These are phyloP conservation scores for Magnusiomyces suaveolens DNA, from an alignment of 1,139 yeast genomes.

Conservation along the genomic window DNA sequence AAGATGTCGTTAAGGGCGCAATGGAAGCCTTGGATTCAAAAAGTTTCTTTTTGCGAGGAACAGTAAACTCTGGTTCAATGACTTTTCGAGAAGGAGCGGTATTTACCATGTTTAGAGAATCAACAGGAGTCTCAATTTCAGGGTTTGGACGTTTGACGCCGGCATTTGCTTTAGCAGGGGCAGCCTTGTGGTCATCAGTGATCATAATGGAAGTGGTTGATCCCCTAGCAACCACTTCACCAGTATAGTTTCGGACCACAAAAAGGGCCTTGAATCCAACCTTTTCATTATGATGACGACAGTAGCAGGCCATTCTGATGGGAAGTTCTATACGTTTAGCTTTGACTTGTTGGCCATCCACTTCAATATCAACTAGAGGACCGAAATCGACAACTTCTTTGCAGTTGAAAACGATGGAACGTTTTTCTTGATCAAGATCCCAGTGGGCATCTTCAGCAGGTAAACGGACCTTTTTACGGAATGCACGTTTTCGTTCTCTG, in stretches of 20 bases:
- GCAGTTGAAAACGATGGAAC: slow-evolving; percentile 81
- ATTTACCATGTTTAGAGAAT: neutral
- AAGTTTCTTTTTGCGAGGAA: slow-evolving; percentile 8
- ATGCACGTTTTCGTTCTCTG: slow-evolving; percentile 83
- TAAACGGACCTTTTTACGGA: slow-evolving; percentile 56
- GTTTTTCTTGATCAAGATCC: slow-evolving; percentile 59
- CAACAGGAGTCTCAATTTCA: slow-evolving; percentile 11
- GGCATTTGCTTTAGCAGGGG: slow-evolving; percentile 14
- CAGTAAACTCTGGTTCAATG: neutral
- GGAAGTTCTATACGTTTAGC: slow-evolving; percentile 43
- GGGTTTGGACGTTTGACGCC: slow-evolving; percentile 13
- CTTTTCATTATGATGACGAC: slow-evolving; percentile 81
- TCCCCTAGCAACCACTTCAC: slow-evolving; percentile 59
- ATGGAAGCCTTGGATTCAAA: neutral
- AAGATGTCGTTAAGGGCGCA: neutral
- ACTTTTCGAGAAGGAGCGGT: neutral
- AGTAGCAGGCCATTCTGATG: slow-evolving; percentile 85
- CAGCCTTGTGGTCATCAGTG: slow-evolving; percentile 75
- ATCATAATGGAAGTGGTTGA: slow-evolving; percentile 70
- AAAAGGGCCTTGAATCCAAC: slow-evolving; percentile 66
- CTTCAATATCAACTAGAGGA: slow-evolving; percentile 28
- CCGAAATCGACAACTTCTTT: slow-evolving; percentile 74
- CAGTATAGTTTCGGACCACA: slow-evolving; percentile 50
- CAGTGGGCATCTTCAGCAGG: slow-evolving; percentile 62
- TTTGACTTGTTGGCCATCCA: slow-evolving; percentile 35